Evolutionary conservation across 2,329 filamentous ascomycete species (phyloP), one percentile per base, ranked within the genome.

Genomic region (Celoporthe dispersa): DNA sequence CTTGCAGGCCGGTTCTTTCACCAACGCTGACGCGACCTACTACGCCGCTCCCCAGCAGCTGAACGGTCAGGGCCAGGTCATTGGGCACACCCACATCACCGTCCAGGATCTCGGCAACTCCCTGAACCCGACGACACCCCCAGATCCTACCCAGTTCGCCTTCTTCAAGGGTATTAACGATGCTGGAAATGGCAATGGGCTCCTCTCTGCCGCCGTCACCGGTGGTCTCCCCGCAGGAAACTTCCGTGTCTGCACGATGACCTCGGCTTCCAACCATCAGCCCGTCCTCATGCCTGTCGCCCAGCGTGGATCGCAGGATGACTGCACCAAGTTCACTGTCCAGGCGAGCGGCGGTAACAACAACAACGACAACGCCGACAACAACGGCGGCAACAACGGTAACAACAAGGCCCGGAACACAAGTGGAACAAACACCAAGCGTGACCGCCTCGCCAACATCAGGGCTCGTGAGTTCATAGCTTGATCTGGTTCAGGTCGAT

Each of bases 71-170:
- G 87, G 87, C 51, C 77, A 82, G 60, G 81, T 90, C 73, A 84
- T 89, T 63, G 88, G 88, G 14, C 88, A 90, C 79, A 87, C 86
- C 2, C 88, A 90, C 78, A 80, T 90, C 67, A 88, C 85, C 31
- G 80, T 90, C 60, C 88, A 90, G 78, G 81, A 87, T 72, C 80
- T 87, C 64, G 88, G 88, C 63, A 79, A 78, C 76, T 79, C 77
- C n/a, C 75, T 86, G 73, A 87, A 85, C 77, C 87, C 88, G 9
- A 81, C 75, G 12, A 74, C 77, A 25, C 84, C 88, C 39, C 83
- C 88, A 7, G 84, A 90, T 72, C 82, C 88, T 41, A 79, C 76
- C 39, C 79, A 83, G 75, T 90, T 70, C 41, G 76, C 73, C 33
- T 79, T 79, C 73, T 80, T 80, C 74, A 79, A 80, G 71, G 78